Base-by-base conservation (phyloP, 768 basidiomycete species). In the Plicaturopsis crispa region DNA sequence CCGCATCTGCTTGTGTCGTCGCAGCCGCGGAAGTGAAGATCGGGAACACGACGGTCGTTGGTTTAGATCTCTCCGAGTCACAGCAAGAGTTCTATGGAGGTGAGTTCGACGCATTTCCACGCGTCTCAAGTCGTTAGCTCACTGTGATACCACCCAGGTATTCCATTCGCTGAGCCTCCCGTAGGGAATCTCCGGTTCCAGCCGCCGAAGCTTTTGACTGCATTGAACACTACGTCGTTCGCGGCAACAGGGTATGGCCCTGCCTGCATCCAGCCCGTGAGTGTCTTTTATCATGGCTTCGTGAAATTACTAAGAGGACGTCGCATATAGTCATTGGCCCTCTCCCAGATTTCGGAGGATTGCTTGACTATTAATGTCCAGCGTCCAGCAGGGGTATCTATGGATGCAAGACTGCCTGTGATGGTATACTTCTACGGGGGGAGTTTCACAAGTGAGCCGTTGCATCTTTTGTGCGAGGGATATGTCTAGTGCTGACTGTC, bases 281-380 rank as follows among this genome's bases (percentile, higher is more conserved):
- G 39, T 21, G n/a, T 30, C 16, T n/a, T 14, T 12, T 10, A 23
- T 17, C 11, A 5, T 31, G 6, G n/a, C 33, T 39, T 2, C 28
- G 33, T 3, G 38, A 24, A 8, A 44, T 36, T 16, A 39, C 42
- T 1, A 40, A 28, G 10, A 31, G 28, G 16, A 39, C 16, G 12
- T 44, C 42, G n/a, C n/a, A 16, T 38, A 5, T 14, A 6, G 5
- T 26, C 36, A 18, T 31, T 16, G 14, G 24, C 12, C 11, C n/a
- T 28, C 23, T 21, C 17, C 28, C 20, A 39, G 24, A 48, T 54
- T 22, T 65, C 63, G 2, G 74, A 76, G 46, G 64, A 74, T 44
- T 74, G 73, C 42, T 52, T 76, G 31, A 65, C 53, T 6, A 43
- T 75, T 33, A 75, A 75, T 48, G 52, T 77, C 20, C 65, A 60